Evolutionary conservation across 1,139 yeast species (phyloP), one percentile per base, ranked within the genome.

Genomic region (Oligophagozyma castellii): DNA sequence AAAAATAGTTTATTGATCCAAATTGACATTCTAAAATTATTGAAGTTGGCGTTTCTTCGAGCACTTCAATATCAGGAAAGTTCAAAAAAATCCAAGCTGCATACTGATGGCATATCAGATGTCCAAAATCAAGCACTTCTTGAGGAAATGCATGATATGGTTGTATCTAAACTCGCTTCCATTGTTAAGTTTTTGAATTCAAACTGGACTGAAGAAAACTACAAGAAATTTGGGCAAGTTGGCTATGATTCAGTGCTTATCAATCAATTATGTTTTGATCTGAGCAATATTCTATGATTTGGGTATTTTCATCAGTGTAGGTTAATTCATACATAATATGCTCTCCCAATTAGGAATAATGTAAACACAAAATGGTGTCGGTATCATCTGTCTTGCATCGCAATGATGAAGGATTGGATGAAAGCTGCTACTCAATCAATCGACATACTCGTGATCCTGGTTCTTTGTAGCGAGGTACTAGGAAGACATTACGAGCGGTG

Each of bases 211-310:
- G 26, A 19, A 26, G 29, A 29, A 7, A 28, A 29, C 5, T 28
- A 29, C 13, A 29, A 30, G 10, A 29, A 34, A 14, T 11, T 13
- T 22, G 36, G 44, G 12, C 47, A 51, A 29, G 56, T 51, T 11
- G 56, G 56, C 2, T 39, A 40, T 12, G 53, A 50, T 32, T 53
- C 57, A 2, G 44, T 53, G 10, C 31, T 53, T 21, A 48, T 51
- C 11, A 44, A 40, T 13, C 55, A 52, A 27, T 29, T 53, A 15
- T 48, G 55, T 24, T 35, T 42, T 10, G 56, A 53, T 29, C 44
- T 52, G 5, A 22, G 19, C 3, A 10, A 12, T n/a, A 11, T 26
- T 14, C 14, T 26, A 14, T 8, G 24, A 18, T n/a, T n/a, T n/a
- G n/a, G n/a, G n/a, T n/a, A n/a, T n/a, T n/a, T n/a, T n/a, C n/a